Percentiles rank a stretch among this genome's conserved stretches.
These are phyloP conservation scores for Syncephalastrum contaminatum DNA, from an alignment of 371 early-diverging fungal species.

Conservation along the genomic window DNA sequence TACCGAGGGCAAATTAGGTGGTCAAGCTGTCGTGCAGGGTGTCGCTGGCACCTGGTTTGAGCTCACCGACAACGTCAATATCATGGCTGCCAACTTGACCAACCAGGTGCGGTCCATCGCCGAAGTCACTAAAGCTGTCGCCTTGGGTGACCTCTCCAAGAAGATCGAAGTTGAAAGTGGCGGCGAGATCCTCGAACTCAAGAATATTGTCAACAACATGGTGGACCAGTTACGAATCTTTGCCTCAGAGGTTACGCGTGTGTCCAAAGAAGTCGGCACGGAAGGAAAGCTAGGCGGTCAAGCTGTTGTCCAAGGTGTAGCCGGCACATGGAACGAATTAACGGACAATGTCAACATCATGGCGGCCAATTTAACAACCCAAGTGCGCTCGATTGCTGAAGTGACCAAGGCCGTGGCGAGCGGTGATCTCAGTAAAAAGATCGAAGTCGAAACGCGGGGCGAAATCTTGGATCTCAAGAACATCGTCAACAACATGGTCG, in stretches of 20 bases:
- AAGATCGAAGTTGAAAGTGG: conserved; percentile 28
- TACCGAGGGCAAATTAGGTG: conserved; percentile 55
- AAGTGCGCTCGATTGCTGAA: conserved; percentile 50
- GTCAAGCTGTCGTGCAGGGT: conserved; percentile 46
- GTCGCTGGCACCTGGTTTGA: conserved; percentile 62
- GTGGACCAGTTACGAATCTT: conserved; percentile 39
- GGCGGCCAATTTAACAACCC: conserved; percentile 44
- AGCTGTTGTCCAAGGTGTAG: conserved; percentile 46
- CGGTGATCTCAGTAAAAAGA: conserved; percentile 45
- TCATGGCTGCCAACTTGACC: conserved; percentile 43
- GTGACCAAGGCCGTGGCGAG: conserved; percentile 48
- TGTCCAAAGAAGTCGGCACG: conserved; percentile 45
- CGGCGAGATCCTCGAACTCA: conserved; percentile 36
- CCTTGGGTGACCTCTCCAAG: conserved; percentile 46
- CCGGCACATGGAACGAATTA: conserved; percentile 52
- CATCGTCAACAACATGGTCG: conserved; percentile 41
- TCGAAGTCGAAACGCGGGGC: conserved; percentile 29
- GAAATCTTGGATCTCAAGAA: conserved; percentile 36
- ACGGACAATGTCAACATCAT: conserved; percentile 47
- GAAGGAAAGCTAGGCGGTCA: conserved; percentile 45
- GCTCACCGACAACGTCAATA: conserved; percentile 58
- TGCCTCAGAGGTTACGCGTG: conserved; percentile 37
- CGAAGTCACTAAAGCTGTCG: conserved; percentile 53
- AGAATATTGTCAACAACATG: conserved; percentile 43
- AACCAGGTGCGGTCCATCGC: conserved; percentile 55